Base-by-base conservation (phyloP, 2,329 filamentous ascomycete genomes). In the Trichoderma cornu-damae region DNA sequence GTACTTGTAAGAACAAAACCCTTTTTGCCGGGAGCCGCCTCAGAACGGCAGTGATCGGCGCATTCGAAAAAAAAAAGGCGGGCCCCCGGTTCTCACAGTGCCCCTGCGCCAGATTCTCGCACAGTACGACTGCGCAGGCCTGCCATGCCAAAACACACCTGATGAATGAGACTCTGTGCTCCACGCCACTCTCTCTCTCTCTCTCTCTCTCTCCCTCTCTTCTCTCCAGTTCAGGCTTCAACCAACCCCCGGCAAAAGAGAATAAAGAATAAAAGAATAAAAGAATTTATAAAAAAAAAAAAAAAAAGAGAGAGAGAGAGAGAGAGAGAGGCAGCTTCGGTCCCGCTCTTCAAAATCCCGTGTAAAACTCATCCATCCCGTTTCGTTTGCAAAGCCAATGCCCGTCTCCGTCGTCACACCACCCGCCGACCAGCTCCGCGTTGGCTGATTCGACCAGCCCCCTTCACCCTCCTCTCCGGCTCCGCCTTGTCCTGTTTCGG, bases 11-110 rank as follows among this genome's bases (percentile, higher is more conserved):
- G n/a, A n/a, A n/a, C n/a, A n/a, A n/a, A n/a, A n/a, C n/a, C n/a
- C n/a, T n/a, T n/a, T n/a, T n/a, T n/a, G n/a, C n/a, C n/a, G n/a
- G n/a, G n/a, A 30, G 26, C 32, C 44, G 30, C n/a, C 51, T 55
- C 32, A 55, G 42, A 55, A 37, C 22, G 51, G 51, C 42, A 55
- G 51, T 47, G 51, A 55, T 55, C 51, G 51, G 30, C 51, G 34
- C 34, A 26, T 44, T 22, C n/a, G 7, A 34, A 30, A 38, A 43
- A 43, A n/a, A n/a, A n/a, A n/a, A n/a, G n/a, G n/a, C 49, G 51
- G 16, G 49, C 26, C 22, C 16, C 12, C 8, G 16, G n/a, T n/a
- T n/a, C 8, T 16, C 14, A 55, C 51, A 38, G 51, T 55, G 16
- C 11, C 4, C 3, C 1, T 3, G 7, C 6, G 11, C n/a, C 3